A percentile compares a stretch with the other conserved stretches of the same genome.
Evolutionary conservation across 805 yeast species (phyloP).

Genomic region (Cyberlindnera amylophila): DNA sequence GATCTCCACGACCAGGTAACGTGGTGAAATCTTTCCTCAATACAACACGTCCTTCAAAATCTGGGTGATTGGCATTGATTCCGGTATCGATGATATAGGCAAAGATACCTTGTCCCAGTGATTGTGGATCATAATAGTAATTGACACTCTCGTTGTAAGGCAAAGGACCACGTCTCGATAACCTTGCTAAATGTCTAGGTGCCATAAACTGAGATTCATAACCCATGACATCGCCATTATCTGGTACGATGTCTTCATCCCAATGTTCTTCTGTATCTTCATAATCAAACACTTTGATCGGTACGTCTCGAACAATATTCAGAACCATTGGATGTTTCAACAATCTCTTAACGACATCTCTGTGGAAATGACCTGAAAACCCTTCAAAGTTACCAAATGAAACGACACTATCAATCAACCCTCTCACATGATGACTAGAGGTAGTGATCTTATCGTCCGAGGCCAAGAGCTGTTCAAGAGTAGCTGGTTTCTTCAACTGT

Average conservation of each 20-base stretch:
- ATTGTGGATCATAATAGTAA: slow-evolving; percentile 45
- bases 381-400: slow-evolving; percentile 72
- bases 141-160: slow-evolving; percentile 32
- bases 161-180: slow-evolving; percentile 46
- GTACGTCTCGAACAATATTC: slow-evolving; percentile 64
- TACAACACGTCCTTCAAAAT: slow-evolving; percentile 57
- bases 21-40: slow-evolving; percentile 60
- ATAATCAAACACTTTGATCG: slow-evolving; percentile 51
- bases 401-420: slow-evolving; percentile 46
- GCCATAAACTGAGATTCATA: slow-evolving; percentile 38
- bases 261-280: slow-evolving; percentile 28
- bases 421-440: slow-evolving; percentile 39
- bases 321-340: slow-evolving; percentile 59
- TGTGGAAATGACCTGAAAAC: slow-evolving; percentile 58
- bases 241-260: slow-evolving; percentile 14
- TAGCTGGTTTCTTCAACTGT: slow-evolving; percentile 24
- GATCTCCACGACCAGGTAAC: slow-evolving; percentile 57
- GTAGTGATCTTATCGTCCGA: slow-evolving; percentile 21
- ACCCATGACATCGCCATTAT: background rate
- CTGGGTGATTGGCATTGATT: slow-evolving; percentile 55
- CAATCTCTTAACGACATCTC: slow-evolving; percentile 43
- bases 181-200: slow-evolving; percentile 65
- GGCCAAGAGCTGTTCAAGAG: slow-evolving; percentile 19
- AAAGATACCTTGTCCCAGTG: slow-evolving; percentile 55
- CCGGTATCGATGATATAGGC: slow-evolving; percentile 89